Base-by-base conservation (phyloP, 768 basidiomycete genomes). In the Lyophyllum atratum region DNA sequence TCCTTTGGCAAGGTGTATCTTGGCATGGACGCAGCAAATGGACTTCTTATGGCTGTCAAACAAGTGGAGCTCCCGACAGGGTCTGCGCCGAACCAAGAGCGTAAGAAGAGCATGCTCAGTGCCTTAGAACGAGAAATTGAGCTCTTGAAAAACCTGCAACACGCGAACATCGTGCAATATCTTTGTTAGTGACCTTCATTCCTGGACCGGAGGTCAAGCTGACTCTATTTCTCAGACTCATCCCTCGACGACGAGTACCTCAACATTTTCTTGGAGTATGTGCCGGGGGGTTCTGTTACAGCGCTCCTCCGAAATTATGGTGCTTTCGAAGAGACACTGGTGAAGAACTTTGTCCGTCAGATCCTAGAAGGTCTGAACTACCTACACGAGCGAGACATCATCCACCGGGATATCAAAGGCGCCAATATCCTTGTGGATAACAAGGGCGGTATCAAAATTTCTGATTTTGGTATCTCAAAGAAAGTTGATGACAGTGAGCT, bases 391-490 rank as follows among this genome's bases (percentile, higher is more conserved):
- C 85, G 91, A 12, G 93, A 92, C 62, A 97, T 98, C 70, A 94
- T 98, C 55, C 95, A 98, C 72, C 90, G 95, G 11, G 97, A 99
- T 68, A 99, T 99, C 79, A 99, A 99, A 68, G 97, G 97, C 21
- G 97, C 92, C 34, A 98, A 99, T 70, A 97, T 99, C 55, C 86
- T 99, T 55, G 95, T 97, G 3, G 95, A 98, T 70, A 98, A 98
- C 76, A 96, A 96, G 71, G 94, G 95, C 17, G 94, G 95, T 10
- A 89, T 97, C 75, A 98, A 98, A 71, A 98, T 98, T 28, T 95
- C 94, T 14, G 95, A 98, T 68, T 95, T 95, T 65, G 95, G 95
- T 59, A 95, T 97, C 65, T 95, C 93, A 10, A 99, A 98, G 79
- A 97, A 95, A 73, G 90, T 97, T 21, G 93, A 97, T 67, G 93